Conservation (phyloP, 2,329 filamentous ascomycete species). For the Monosporascus cannonballus region DNA sequence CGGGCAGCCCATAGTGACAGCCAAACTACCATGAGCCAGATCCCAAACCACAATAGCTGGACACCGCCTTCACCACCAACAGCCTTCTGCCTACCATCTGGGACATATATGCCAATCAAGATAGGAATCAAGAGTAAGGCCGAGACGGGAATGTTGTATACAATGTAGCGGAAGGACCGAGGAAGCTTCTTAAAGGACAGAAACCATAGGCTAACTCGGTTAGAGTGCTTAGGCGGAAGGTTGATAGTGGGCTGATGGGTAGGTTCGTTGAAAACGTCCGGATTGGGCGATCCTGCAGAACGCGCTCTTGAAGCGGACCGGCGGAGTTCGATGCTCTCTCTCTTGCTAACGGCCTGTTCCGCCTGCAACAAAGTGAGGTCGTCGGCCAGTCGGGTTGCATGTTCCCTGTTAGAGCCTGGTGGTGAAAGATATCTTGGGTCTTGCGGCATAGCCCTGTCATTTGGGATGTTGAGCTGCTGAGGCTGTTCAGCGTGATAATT, state of each 20-base stretch:
- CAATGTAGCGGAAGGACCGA: slow-evolving; percentile 64
- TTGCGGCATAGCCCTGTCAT: slow-evolving; percentile 4
- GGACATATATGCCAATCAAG: slow-evolving; percentile 56
- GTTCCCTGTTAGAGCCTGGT: slow-evolving; percentile 17
- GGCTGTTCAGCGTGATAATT: slow-evolving; percentile 3
- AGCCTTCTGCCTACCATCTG: slow-evolving; percentile 36
- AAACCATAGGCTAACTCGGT: slow-evolving; percentile 56
- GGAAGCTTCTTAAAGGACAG: slow-evolving; percentile 46
- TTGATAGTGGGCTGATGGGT: slow-evolving; percentile 8
- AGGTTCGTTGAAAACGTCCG: slow-evolving; percentile 27
- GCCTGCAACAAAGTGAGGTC: slow-evolving; percentile 25
- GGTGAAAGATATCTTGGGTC: slow-evolving; percentile 15
- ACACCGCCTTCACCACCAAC: slow-evolving; percentile 67
- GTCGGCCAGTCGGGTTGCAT: slow-evolving; percentile 22
- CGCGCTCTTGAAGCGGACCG: slow-evolving; percentile 17
- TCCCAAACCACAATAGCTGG: slow-evolving; percentile 79
- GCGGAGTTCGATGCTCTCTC: slow-evolving; percentile 15
- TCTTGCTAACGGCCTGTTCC: slow-evolving; percentile 22
- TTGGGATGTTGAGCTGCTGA: slow-evolving; percentile 16
- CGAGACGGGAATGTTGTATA: slow-evolving; percentile 62
- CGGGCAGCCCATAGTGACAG: slow-evolving; percentile 76
- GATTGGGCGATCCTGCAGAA: slow-evolving; percentile 11
- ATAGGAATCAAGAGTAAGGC: slow-evolving; percentile 62
- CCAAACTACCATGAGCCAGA: slow-evolving; percentile 95
- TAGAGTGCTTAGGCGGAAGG: slow-evolving; percentile 51